Evolutionary conservation across 805 yeast genomes (phyloP).

Genomic region (Hemisphaericaspora nanyangensis): DNA sequence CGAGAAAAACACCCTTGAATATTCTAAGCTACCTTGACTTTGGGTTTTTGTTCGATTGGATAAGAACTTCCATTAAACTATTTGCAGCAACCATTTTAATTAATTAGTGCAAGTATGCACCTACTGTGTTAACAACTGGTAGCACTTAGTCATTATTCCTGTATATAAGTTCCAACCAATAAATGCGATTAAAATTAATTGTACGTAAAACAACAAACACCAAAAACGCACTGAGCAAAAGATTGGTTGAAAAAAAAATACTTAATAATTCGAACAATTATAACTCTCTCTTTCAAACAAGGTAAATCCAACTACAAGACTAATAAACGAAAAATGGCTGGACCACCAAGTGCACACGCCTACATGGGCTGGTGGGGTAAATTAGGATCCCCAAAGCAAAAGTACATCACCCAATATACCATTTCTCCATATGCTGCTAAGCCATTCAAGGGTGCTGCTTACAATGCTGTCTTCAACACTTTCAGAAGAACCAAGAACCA

Average conservation of each 20-base stretch:
- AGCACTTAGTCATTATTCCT: conserved; percentile 2
- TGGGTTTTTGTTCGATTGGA: too few species aligned
- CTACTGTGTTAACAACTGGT: not conserved
- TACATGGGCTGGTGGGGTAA: conserved; percentile 99
- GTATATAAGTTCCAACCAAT: conserved; percentile 8
- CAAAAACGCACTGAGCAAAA: not conserved
- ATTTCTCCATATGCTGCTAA: conserved; percentile 92
- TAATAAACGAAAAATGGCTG: conserved; percentile 19
- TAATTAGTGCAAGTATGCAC: too few species aligned
- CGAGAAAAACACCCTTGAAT: too few species aligned
- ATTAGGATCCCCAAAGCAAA: conserved; percentile 84
- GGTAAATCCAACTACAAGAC: conserved; percentile 1
- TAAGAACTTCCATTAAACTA: too few species aligned
- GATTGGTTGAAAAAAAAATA: too few species aligned
- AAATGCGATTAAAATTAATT: conserved; percentile 1
- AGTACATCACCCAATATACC: conserved; percentile 80
- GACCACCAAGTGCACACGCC: conserved; percentile 51
- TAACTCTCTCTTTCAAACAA: too few species aligned
- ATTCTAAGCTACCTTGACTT: too few species aligned
- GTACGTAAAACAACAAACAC: not conserved
- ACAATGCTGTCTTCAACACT: conserved; percentile 86
- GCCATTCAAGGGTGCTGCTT: conserved; percentile 82
- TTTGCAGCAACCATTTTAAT: too few species aligned
- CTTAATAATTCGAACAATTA: too few species aligned
- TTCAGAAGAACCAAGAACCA: conserved; percentile 92